Evolutionary conservation across 1,284 basidiomycete species (phyloP).

Genomic region (Fistulina hepatica): DNA sequence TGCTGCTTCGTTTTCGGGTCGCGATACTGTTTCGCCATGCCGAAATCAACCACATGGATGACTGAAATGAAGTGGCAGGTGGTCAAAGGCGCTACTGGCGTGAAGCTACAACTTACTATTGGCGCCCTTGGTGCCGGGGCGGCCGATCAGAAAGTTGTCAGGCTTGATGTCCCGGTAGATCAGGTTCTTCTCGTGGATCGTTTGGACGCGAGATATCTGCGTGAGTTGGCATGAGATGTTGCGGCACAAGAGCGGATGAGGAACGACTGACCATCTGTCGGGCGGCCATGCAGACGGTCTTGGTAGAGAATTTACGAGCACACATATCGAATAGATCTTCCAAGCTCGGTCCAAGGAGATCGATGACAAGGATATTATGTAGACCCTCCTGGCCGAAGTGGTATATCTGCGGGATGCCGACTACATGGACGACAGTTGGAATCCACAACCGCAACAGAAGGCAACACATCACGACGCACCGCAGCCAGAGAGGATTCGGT

Average conservation of each 20-base stretch:
- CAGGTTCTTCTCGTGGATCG: slow-evolving; percentile 94
- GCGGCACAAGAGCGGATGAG: slow-evolving; percentile 1
- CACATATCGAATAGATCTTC: slow-evolving; percentile 98
- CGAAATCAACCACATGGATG: slow-evolving; percentile 77
- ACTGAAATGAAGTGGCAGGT: slow-evolving; percentile 19
- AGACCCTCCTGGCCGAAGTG: slow-evolving; percentile 97
- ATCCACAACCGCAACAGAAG: slow-evolving; percentile 11
- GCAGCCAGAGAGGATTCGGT: slow-evolving; percentile 89
- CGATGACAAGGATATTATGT: slow-evolving; percentile 95
- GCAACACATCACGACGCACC: slow-evolving; percentile 55
- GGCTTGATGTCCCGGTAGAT: slow-evolving; percentile 98
- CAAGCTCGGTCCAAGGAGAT: slow-evolving; percentile 85
- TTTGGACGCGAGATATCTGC: slow-evolving; percentile 82
- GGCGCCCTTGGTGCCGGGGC: slow-evolving; percentile 78
- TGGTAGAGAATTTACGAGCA: slow-evolving; percentile 86
- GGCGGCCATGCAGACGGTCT: slow-evolving; percentile 95
- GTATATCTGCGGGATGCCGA: slow-evolving; percentile 91
- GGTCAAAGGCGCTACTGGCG: not conserved
- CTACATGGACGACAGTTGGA: slow-evolving; percentile 29
- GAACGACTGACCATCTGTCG: slow-evolving; percentile 76
- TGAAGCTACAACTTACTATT: slow-evolving; percentile 51
- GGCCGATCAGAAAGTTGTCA: slow-evolving; percentile 92
- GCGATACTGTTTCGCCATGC: slow-evolving; percentile 97
- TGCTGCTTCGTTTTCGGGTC: slow-evolving; percentile 97
- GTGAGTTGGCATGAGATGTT: slow-evolving; percentile 7